These are phyloP conservation scores for Leccinum fallax DNA, from an alignment of 1,284 basidiomycete species.

Conservation along the genomic window DNA sequence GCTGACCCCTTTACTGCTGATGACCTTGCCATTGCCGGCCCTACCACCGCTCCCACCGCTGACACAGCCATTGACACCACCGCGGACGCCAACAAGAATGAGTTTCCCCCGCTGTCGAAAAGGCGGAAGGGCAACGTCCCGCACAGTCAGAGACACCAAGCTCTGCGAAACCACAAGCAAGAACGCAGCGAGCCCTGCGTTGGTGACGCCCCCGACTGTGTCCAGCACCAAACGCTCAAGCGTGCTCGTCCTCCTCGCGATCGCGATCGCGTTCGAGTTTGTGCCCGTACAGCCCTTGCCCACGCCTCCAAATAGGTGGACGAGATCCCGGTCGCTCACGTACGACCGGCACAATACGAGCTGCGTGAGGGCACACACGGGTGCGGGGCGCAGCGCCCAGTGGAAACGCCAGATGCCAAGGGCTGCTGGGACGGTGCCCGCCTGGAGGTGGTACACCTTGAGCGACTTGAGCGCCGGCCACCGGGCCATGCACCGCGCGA, in stretches of 20 bases:
- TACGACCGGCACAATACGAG: conserved; percentile 17
- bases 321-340: conserved; percentile 24
- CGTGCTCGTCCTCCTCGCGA: not conserved
- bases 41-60: not conserved
- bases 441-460: conserved; percentile 18
- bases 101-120: conserved; percentile 21
- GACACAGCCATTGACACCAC: not conserved
- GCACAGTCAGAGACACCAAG: conserved; percentile 16
- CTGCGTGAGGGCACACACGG: conserved; percentile 23
- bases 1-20: not conserved
- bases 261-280: not conserved
- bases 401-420: conserved; percentile 16
- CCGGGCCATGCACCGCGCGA: conserved; percentile 19
- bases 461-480: conserved; percentile 17
- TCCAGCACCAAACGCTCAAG: conserved; percentile 26
- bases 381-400: conserved; percentile 15
- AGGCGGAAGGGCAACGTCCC: conserved; percentile 19
- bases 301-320: conserved; percentile 12
- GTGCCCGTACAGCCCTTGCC: not conserved
- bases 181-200: conserved; percentile 22
- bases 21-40: not conserved
- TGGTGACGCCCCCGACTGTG: conserved; percentile 25
- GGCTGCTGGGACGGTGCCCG: not conserved
- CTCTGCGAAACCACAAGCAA: conserved; percentile 16
- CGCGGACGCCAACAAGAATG: conserved; percentile 12